These are phyloP conservation scores for Collybiopsis confluens DNA, from an alignment of 768 basidiomycete genomes.

Conservation along the genomic window DNA sequence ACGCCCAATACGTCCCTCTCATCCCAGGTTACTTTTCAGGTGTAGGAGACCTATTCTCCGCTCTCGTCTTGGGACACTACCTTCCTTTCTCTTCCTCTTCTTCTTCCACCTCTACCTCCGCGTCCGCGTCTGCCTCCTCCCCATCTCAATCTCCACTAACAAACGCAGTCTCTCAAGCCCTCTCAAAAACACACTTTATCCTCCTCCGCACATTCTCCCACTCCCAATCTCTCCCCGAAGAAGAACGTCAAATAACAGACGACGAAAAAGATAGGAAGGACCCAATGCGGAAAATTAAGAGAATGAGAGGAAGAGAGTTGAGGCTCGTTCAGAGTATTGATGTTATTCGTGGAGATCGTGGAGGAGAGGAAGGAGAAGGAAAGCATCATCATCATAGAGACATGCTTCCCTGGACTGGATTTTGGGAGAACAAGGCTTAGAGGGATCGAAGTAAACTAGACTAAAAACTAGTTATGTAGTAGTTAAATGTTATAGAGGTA, in stretches of 20 bases:
- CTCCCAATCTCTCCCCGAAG: conserved; percentile 52
- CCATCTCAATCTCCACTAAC: conserved; percentile 40
- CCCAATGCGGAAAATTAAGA: conserved; percentile 58
- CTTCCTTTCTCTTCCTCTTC: conserved; percentile 20
- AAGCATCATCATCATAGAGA: conserved; percentile 19
- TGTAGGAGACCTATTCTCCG: conserved; percentile 95
- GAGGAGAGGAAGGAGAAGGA: conserved; percentile 14
- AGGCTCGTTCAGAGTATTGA: conserved; percentile 76
- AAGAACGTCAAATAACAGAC: conserved; percentile 61
- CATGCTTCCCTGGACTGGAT: conserved; percentile 42
- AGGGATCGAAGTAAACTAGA: too few species aligned
- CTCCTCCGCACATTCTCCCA: conserved; percentile 56
- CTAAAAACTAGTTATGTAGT: too few species aligned
- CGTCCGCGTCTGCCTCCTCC: too few species aligned
- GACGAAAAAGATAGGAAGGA: conserved; percentile 67
- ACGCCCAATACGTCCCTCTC: conserved; percentile 69
- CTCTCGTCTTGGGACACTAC: conserved; percentile 84
- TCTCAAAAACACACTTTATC: conserved; percentile 74
- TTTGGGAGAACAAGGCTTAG: conserved; percentile 27
- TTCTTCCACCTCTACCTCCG: background rate
- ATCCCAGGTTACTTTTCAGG: conserved; percentile 93
- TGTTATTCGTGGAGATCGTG: conserved; percentile 47
- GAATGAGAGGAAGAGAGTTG: conserved; percentile 86
- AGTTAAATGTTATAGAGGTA: too few species aligned
- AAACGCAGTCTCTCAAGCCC: conserved; percentile 59